These are phyloP conservation scores for Hypoxylon sp. DNA, from an alignment of 2,329 filamentous ascomycete genomes.

Conservation along the genomic window DNA sequence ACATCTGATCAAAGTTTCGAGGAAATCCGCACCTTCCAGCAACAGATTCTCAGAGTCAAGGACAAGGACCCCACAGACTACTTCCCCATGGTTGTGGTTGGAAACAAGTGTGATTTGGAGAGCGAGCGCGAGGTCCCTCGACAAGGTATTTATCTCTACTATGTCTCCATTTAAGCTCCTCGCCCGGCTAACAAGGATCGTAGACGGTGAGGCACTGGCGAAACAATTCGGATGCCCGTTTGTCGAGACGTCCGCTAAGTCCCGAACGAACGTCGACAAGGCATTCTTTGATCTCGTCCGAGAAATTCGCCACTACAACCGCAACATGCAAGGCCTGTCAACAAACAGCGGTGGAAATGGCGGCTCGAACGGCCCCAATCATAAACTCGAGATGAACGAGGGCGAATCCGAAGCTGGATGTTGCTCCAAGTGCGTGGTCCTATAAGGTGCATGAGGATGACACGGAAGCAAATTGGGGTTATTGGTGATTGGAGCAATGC, in stretches of 20 bases:
- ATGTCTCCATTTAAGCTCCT: constrained; percentile 20
- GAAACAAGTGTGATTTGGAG: constrained; percentile 99
- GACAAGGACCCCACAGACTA: constrained; percentile 86
- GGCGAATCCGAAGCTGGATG: constrained; percentile 79
- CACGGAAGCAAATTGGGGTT: constrained; percentile 32
- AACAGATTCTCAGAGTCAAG: constrained; percentile 98
- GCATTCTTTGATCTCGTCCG: constrained; percentile 98
- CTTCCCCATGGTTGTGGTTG: constrained; percentile 98
- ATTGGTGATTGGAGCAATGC: constrained; percentile 39
- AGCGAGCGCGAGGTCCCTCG: constrained; percentile 90
- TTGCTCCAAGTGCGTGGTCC: constrained; percentile 88
- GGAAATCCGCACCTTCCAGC: constrained; percentile 98
- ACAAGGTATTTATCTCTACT: constrained; percentile 74
- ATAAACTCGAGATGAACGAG: constrained; percentile 85
- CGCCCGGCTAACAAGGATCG: constrained; percentile 36
- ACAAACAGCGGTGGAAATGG: constrained; percentile 76
- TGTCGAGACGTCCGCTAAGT: constrained; percentile 99
- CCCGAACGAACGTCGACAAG: constrained; percentile 97
- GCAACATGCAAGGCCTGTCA: constrained; percentile 93
- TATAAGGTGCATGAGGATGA: constrained; percentile 69
- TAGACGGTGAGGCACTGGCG: constrained; percentile 92
- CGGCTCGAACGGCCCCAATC: constrained; percentile 71
- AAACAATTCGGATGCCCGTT: constrained; percentile 95
- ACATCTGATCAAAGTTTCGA: constrained; percentile 97
- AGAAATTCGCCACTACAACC: constrained; percentile 98